These are phyloP conservation scores for Hippophae tibetana DNA, from an alignment of 306 rosid species.

Conservation along the genomic window DNA sequence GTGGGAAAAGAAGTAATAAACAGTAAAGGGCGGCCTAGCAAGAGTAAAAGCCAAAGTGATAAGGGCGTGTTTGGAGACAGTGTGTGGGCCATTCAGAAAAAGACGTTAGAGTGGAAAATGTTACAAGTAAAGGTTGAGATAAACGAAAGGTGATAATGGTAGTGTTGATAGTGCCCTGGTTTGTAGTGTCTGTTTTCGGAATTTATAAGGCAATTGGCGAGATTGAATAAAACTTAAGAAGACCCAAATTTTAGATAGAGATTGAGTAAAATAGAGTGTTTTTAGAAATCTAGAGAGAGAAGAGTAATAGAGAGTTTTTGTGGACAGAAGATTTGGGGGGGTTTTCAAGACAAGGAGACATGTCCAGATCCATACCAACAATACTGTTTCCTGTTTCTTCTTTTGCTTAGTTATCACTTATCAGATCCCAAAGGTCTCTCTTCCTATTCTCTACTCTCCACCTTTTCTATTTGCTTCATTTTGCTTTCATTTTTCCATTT, in stretches of 20 bases:
- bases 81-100: slow-evolving; percentile 25
- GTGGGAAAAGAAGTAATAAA: too few species aligned
- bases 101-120: slow-evolving; percentile 6
- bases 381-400: slow-evolving; percentile 33
- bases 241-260: slow-evolving; percentile 15
- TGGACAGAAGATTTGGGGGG: slow-evolving; percentile 12
- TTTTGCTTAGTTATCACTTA: slow-evolving; percentile 16
- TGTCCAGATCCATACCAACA: slow-evolving; percentile 57
- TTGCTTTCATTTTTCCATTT: background rate
- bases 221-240: slow-evolving; percentile 10
- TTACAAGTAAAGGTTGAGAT: background rate
- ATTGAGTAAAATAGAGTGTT: background rate
- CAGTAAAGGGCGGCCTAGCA: slow-evolving; percentile 6
- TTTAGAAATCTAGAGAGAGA: background rate
- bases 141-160: slow-evolving; percentile 9
- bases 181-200: slow-evolving; percentile 15
- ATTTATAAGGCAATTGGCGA: too few species aligned
- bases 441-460: slow-evolving; percentile 7
- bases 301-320: background rate
- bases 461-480: slow-evolving; percentile 19
- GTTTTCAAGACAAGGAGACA: slow-evolving; percentile 49
- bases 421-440: slow-evolving; percentile 52
- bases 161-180: slow-evolving; percentile 1
- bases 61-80: slow-evolving; percentile 29
- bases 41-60: slow-evolving; percentile 27